phyloP scores from a whole-genome alignment of 257 asterid genomes.

The Nicotiana tabacum region DNA sequence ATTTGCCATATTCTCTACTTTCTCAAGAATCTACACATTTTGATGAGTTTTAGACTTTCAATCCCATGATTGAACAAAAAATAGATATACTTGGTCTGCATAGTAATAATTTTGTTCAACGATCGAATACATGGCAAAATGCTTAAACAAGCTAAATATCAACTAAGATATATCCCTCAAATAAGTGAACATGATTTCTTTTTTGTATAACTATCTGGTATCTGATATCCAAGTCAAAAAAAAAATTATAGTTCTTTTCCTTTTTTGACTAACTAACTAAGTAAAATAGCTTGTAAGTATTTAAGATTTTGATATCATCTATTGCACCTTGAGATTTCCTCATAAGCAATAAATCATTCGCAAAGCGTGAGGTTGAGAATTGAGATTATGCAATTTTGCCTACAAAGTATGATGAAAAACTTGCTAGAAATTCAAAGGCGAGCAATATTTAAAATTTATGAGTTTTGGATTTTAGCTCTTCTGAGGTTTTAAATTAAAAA shows the following conservation, averaged over 20 bases:
- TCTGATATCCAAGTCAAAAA: no score
- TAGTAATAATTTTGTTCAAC: neutral
- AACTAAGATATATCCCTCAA: no score
- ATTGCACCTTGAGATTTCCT: neutral
- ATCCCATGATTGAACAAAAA: neutral
- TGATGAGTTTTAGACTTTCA: neutral
- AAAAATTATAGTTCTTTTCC: no score
- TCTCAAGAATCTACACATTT: neutral
- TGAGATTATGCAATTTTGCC: neutral
- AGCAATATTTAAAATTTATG: no score
- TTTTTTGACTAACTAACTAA: no score
- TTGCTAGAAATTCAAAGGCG: neutral
- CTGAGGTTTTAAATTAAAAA: no score
- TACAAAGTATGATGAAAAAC: neutral
- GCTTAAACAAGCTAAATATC: neutral
- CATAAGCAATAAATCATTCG: neutral
- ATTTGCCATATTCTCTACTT: neutral
- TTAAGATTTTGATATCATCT: neutral
- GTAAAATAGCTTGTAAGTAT: no score
- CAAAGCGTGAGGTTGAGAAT: neutral
- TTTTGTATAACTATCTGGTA: no score
- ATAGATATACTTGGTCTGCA: neutral
- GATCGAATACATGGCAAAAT: neutral
- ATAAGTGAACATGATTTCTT: no score
- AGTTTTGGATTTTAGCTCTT: no score